These are phyloP conservation scores for Mycena latifolia DNA, from an alignment of 768 basidiomycete genomes.

Conservation along the genomic window DNA sequence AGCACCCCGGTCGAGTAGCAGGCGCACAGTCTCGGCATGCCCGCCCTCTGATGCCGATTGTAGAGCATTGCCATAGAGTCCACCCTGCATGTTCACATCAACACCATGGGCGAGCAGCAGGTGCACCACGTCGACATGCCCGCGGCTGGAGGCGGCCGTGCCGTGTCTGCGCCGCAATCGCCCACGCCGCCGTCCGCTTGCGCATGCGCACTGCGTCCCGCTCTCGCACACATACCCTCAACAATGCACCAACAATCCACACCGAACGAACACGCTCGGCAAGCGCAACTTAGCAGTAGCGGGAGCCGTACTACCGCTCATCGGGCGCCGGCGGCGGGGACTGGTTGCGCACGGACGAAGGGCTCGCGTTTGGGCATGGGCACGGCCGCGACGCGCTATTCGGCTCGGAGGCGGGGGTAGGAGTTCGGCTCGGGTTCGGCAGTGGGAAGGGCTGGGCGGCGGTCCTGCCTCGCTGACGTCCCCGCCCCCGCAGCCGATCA, in stretches of 20 bases:
- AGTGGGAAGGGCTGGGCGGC: not conserved
- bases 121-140: no score
- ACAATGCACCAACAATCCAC: not conserved
- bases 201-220: not conserved
- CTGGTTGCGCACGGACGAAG: slow-evolving; percentile 36
- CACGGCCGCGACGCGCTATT: slow-evolving; percentile 2
- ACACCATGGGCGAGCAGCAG: no score
- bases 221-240: no score
- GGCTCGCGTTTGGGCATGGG: slow-evolving; percentile 10
- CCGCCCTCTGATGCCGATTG: no score
- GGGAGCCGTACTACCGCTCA: slow-evolving; percentile 18
- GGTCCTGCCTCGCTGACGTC: not conserved
- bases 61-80: no score
- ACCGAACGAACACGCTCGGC: no score
- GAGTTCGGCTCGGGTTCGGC: not conserved
- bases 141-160: no score
- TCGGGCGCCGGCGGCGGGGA: slow-evolving; percentile 18
- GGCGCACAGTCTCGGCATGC: no score
- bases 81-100: no score
- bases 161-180: no score
- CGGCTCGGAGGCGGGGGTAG: not conserved
- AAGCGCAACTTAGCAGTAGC: not conserved
- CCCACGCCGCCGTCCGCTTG: slow-evolving; percentile 18
- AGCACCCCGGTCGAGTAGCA: no score
- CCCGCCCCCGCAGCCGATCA: slow-evolving; percentile 75